phyloP scores from a whole-genome alignment of 164 flowering plant species.

The Saururus chinensis region DNA sequence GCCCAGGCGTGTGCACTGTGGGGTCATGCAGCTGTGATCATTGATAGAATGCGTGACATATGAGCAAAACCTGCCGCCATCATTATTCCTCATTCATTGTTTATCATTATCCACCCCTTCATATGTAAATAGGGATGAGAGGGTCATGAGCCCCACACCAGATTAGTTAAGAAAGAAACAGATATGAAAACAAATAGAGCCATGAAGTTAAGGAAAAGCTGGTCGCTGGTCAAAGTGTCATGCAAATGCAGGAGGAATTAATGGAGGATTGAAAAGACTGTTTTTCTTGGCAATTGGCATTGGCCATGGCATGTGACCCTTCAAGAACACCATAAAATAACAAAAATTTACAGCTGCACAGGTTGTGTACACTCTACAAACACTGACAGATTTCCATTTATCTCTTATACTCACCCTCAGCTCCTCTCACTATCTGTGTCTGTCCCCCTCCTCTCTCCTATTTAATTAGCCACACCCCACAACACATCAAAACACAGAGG shows the following conservation, averaged over 20 bases:
- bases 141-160: too few species aligned
- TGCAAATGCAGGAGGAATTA: background rate
- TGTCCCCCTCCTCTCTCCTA: slow-evolving; percentile 3
- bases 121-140: too few species aligned
- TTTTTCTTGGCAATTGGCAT: background rate
- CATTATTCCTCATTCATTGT: background rate
- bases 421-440: background rate
- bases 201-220: background rate
- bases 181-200: background rate
- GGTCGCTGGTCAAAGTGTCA: slow-evolving; percentile 1
- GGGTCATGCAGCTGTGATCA: too few species aligned
- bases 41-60: too few species aligned
- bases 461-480: background rate
- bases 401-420: background rate
- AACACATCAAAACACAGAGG: background rate
- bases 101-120: background rate
- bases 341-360: too few species aligned
- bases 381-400: too few species aligned
- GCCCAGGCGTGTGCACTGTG: too few species aligned
- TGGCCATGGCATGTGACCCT: background rate
- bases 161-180: background rate
- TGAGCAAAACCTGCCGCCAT: background rate
- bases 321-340: too few species aligned
- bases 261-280: background rate
- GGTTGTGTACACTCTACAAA: too few species aligned